A percentile compares a stretch with the other conserved stretches of the same genome.
Conservation (phyloP, 495 filamentous ascomycete species). For the Immersiella caudata region DNA sequence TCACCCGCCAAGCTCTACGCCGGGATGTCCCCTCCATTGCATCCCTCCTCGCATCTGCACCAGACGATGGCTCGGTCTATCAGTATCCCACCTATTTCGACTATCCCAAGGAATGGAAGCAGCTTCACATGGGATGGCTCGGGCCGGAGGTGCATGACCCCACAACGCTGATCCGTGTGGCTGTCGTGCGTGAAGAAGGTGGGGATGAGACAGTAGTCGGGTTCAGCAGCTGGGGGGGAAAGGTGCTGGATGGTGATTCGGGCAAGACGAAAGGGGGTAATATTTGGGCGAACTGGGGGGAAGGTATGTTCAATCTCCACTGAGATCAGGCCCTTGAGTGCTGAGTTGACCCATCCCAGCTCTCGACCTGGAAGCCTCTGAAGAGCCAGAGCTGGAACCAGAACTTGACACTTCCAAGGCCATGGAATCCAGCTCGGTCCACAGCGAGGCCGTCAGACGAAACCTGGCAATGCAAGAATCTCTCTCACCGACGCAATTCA, state of each 20-base stretch:
- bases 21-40: background rate
- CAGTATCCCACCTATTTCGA: background rate
- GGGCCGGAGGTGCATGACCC: background rate
- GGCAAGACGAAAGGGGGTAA: background rate
- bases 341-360: too few species aligned
- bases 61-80: conserved; percentile 1
- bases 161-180: background rate
- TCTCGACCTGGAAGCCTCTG: background rate
- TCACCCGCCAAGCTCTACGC: background rate
- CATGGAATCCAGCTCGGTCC: background rate
- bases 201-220: background rate
- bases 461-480: background rate
- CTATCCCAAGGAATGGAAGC: background rate
- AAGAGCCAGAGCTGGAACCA: background rate
- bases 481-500: background rate
- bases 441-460: background rate
- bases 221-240: conserved; percentile 5
- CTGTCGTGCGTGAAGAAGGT: background rate
- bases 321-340: background rate
- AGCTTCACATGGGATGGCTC: background rate
- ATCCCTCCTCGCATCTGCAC: background rate
- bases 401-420: background rate
- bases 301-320: conserved; percentile 3
- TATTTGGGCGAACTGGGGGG: background rate
- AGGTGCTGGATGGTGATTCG: background rate